A percentile compares a stretch with the other conserved stretches of the same genome.
Evolutionary conservation across 495 filamentous ascomycete genomes (phyloP).

Genomic region (Podospora didyma): DNA sequence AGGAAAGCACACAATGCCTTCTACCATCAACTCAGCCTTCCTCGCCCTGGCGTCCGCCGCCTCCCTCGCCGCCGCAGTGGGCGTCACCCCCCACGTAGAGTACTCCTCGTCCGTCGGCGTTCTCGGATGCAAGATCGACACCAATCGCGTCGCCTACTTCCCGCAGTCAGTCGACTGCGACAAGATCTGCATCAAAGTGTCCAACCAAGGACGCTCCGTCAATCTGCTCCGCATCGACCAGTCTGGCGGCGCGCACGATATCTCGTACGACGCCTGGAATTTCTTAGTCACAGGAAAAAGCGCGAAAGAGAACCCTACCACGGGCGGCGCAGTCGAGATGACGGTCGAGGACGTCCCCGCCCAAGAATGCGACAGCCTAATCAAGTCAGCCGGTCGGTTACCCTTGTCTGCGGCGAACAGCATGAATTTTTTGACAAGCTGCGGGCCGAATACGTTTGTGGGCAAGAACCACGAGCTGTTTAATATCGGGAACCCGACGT

Average conservation of each 20-base stretch:
- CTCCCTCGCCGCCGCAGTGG: too few relatives aligned
- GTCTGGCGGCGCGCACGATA: constrained; percentile 44
- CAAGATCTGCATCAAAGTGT: constrained; percentile 44
- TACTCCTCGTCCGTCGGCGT: constrained; percentile 48
- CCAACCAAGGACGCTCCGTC: constrained; percentile 36
- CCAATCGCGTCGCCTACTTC: constrained; percentile 47
- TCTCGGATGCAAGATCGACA: constrained; percentile 47
- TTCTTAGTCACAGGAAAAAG: constrained; percentile 41
- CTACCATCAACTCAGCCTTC: too few relatives aligned
- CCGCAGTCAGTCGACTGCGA: constrained; percentile 42
- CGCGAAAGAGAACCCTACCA: constrained; percentile 37
- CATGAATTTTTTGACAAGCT: constrained; percentile 45
- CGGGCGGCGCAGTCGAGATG: constrained; percentile 42
- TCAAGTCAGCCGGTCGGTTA: constrained; percentile 40
- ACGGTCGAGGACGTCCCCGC: constrained; percentile 33
- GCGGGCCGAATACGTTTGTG: constrained; percentile 34
- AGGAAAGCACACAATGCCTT: too few relatives aligned
- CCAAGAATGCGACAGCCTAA: constrained; percentile 32
- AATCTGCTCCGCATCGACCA: constrained; percentile 45
- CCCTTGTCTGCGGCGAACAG: constrained; percentile 48
- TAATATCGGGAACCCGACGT: constrained; percentile 41
- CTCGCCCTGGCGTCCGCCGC: too few relatives aligned
- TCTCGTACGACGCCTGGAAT: constrained; percentile 50
- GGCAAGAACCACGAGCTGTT: constrained; percentile 40
- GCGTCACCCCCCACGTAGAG: constrained; percentile 45